A percentile compares a stretch with the other conserved stretches of the same genome.
Conservation (phyloP, 345 rosid genomes). For the Eucalyptus marginata region DNA sequence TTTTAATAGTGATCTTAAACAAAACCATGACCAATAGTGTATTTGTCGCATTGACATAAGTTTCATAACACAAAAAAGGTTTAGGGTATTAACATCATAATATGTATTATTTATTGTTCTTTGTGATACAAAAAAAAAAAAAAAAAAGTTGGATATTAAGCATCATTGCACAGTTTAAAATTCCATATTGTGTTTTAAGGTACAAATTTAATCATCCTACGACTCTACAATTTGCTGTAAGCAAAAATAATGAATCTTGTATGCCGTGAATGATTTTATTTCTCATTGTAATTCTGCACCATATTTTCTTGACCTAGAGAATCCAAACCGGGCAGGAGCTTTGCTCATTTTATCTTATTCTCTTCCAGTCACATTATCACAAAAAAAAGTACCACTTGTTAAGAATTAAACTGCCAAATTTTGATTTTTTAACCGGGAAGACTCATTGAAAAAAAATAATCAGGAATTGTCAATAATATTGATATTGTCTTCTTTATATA, state of each 20-base stretch:
- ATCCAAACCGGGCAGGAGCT: background rate
- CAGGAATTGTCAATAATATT: background rate
- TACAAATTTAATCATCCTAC: too few species aligned
- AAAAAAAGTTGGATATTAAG: background rate
- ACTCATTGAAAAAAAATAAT: background rate
- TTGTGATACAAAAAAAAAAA: too few species aligned
- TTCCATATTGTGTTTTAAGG: background rate
- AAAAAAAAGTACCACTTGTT: background rate
- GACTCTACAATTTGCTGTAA: background rate
- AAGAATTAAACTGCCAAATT: background rate
- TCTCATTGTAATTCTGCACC: background rate
- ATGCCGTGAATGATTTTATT: background rate
- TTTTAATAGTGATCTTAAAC: background rate
- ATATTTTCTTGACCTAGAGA: background rate
- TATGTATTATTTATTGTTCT: background rate
- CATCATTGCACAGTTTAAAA: background rate
- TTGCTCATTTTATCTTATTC: background rate
- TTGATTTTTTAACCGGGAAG: too few species aligned
- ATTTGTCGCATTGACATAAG: rapidly evolving
- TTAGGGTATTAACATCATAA: background rate
- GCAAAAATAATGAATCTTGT: background rate
- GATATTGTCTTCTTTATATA: background rate
- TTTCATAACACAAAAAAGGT: background rate
- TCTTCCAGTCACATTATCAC: background rate
- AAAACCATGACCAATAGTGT: background rate